Base-by-base conservation (phyloP, 208 protist genomes). In the Crithidia fasciculata region DNA sequence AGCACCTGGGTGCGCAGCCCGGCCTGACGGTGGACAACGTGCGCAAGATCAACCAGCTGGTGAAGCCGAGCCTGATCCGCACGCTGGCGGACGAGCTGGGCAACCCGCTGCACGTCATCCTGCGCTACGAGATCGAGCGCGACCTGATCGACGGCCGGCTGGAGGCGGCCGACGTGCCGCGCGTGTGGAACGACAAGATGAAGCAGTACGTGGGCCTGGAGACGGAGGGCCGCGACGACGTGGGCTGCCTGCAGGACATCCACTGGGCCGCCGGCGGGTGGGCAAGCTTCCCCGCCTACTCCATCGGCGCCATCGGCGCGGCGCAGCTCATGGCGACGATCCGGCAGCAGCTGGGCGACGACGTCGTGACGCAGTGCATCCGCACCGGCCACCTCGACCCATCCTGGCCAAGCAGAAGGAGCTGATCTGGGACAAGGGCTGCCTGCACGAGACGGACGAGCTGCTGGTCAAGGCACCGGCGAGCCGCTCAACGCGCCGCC, bases 211-310 rank as follows among this genome's bases (percentile, higher is more conserved):
- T 95, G 8, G 90, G n/a, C 83, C 45, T 55, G 94, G 12, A 92
- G 41, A 93, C 92, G 16, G n/a, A n/a, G 86, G 83, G n/a, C 9
- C 91, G 92, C 64, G 83, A 91, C 60, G 80, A 87, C 62, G 37
- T 88, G 9, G 91, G 92, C 6, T 92, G 87, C 67, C 74, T 96
- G 50, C 92, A 98, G 76, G 92, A 97, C 72, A 83, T 96, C 19
- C 91, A 96, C 80, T 97, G 95, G 90, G 54, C 80, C 8, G 19
- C 18, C 4, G 84, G 85, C n/a, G 28, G 55, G n/a, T 86, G 90
- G 45, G 90, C 84, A 3, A 92, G 90, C 77, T 98, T 97, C 82
- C 91, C 90, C 0, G 88, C 86, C 1, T 98, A 98, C 72, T 58
- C 82, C 2, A 41, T 96, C 5, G 94, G 92, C n/a, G 73, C 87